Conservation (phyloP, 1,284 basidiomycete genomes). For the Melanopsichium pennsylvanicum region DNA sequence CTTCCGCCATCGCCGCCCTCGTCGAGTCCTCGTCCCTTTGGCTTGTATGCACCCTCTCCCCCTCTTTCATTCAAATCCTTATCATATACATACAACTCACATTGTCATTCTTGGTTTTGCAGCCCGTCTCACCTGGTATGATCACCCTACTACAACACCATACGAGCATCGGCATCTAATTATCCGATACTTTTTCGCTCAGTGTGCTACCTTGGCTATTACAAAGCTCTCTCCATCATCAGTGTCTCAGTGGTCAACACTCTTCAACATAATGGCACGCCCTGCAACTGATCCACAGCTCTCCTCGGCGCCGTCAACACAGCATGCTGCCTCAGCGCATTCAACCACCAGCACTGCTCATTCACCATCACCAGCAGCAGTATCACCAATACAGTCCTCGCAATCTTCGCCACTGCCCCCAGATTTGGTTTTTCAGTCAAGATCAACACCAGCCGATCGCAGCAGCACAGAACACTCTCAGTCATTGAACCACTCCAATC, state of each 20-base stretch:
- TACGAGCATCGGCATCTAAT: not conserved
- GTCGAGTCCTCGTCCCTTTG: not conserved
- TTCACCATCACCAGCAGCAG: constrained; percentile 1
- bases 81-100: constrained; percentile 4
- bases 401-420: constrained; percentile 6
- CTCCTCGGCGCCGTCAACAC: not conserved
- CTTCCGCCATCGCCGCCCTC: constrained; percentile 5
- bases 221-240: not conserved
- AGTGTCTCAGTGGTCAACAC: not conserved
- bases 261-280: constrained; percentile 4
- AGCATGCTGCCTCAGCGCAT: too few relatives aligned
- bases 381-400: constrained; percentile 9
- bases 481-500: constrained; percentile 2
- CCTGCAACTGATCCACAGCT: constrained; percentile 2
- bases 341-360: not conserved
- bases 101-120: not conserved
- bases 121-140: constrained; percentile 7
- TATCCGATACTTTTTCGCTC: not conserved
- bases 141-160: not conserved
- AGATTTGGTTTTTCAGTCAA: constrained; percentile 11
- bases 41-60: too few relatives aligned
- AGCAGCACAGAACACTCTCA: constrained; percentile 2
- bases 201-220: not conserved
- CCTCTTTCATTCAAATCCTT: not conserved
- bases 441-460: not conserved